Base-by-base conservation (phyloP, 208 protist genomes). In the Acanthamoeba sp. region DNA sequence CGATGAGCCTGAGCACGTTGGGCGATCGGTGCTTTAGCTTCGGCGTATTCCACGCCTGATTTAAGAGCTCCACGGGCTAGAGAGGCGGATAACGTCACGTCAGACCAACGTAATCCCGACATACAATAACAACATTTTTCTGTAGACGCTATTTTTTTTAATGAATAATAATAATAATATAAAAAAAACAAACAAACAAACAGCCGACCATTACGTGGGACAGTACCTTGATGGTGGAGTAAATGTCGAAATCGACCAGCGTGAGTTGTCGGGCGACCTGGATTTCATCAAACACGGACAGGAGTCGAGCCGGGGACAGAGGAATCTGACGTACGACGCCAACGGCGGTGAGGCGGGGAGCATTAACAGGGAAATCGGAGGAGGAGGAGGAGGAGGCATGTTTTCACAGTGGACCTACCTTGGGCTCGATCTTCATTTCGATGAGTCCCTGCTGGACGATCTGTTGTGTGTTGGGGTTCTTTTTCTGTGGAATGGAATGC, bases 31-130 rank as follows among this genome's bases (percentile, higher is more conserved):
- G 55, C 59, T 96, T 93, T 18, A 96, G 38, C 57, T 97, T 97
- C 32, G 96, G 78, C 69, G 97, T 97, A 42, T 95, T 97, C 96
- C 96, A 97, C 9, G 95, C 88, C 71, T 97, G 95, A 29, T 97
- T 97, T 1, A 97, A 27, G 1, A 97, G 62, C 92, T 97, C 96
- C 24, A 71, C 52, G 52, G 96, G 96, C 94, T 97, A 32, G 10
- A 96, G 94, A 2, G 16, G n/a, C 7, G 29, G n/a, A n/a, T n/a
- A n/a, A n/a, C n/a, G n/a, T n/a, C n/a, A n/a, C n/a, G n/a, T n/a
- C n/a, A n/a, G n/a, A n/a, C n/a, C n/a, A n/a, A n/a, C n/a, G n/a
- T n/a, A n/a, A n/a, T n/a, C n/a, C n/a, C n/a, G n/a, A n/a, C n/a
- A n/a, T n/a, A n/a, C n/a, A n/a, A n/a, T n/a, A n/a, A n/a, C n/a